Conservation (phyloP, 1,284 basidiomycete genomes). For the Bothia castanella region DNA sequence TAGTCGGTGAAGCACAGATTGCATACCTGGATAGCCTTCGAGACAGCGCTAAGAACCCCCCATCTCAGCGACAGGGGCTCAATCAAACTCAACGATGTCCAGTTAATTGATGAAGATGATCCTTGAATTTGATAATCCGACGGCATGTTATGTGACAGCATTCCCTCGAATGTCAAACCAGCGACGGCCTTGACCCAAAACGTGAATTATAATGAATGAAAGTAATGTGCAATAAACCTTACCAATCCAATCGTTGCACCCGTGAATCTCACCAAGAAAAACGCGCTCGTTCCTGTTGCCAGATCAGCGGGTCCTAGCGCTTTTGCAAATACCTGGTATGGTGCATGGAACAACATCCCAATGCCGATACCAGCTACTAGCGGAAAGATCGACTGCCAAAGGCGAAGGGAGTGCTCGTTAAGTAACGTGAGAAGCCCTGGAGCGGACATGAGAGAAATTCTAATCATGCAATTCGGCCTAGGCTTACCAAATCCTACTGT, state of each 20-base stretch:
- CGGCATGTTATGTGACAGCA: constrained; percentile 48
- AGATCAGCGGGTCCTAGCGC: constrained; percentile 60
- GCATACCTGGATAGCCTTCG: constrained; percentile 53
- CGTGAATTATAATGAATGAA: constrained; percentile 13
- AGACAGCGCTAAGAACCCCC: constrained; percentile 44
- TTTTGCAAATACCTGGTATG: constrained; percentile 70
- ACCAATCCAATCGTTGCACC: constrained; percentile 77
- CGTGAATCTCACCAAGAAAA: constrained; percentile 79
- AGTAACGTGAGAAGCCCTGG: constrained; percentile 65
- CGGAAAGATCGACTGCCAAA: constrained; percentile 52
- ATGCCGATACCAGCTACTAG: constrained; percentile 71
- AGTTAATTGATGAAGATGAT: constrained; percentile 50
- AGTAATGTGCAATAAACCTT: constrained; percentile 27
- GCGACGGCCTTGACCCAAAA: constrained; percentile 54
- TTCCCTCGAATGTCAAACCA: constrained; percentile 66
- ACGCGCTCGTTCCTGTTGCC: constrained; percentile 76
- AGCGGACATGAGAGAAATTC: constrained; percentile 10
- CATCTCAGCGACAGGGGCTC: constrained; percentile 40
- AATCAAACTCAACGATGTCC: constrained; percentile 47
- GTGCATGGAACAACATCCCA: constrained; percentile 78
- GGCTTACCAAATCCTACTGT: constrained; percentile 68
- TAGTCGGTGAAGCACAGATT: constrained; percentile 1
- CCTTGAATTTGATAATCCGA: constrained; percentile 39
- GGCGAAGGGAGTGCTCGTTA: constrained; percentile 44
- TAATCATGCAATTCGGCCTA: constrained; percentile 30